These are phyloP conservation scores for Calonectria hawksworthii DNA, from an alignment of 2,329 filamentous ascomycete species.

Conservation along the genomic window DNA sequence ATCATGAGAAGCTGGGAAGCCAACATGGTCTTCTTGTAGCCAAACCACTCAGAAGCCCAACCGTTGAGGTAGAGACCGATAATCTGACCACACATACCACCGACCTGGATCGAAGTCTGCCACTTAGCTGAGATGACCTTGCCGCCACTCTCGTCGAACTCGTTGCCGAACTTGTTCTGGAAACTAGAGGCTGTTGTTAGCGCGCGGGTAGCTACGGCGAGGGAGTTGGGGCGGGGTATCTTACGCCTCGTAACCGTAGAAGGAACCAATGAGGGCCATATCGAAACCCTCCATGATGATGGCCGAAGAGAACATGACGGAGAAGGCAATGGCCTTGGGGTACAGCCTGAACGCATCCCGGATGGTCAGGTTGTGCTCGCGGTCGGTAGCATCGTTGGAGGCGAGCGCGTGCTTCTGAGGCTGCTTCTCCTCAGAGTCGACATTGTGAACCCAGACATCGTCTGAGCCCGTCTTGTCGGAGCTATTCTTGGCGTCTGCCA, in stretches of 20 bases:
- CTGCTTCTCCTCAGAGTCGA: constrained; percentile 16
- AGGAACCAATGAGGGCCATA: constrained; percentile 55
- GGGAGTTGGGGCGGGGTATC: not conserved
- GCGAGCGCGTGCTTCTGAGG: constrained; percentile 35
- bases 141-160: constrained; percentile 33
- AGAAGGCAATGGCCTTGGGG: constrained; percentile 59
- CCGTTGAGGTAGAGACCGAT: constrained; percentile 74
- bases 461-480: not conserved
- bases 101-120: constrained; percentile 55
- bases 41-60: constrained; percentile 71
- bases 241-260: constrained; percentile 55
- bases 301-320: constrained; percentile 57
- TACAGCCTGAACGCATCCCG: constrained; percentile 54
- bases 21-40: constrained; percentile 72
- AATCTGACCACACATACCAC: constrained; percentile 69
- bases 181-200: constrained; percentile 43
- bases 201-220: not conserved
- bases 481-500: constrained; percentile 5
- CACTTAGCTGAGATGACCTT: constrained; percentile 41
- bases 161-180: constrained; percentile 63
- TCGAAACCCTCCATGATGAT: constrained; percentile 60
- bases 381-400: constrained; percentile 55
- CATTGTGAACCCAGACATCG: constrained; percentile 19
- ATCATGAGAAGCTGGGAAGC: constrained; percentile 63
- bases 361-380: constrained; percentile 55